These are phyloP conservation scores for Gastrolobium villosum DNA, from an alignment of 306 rosid species.

Conservation along the genomic window DNA sequence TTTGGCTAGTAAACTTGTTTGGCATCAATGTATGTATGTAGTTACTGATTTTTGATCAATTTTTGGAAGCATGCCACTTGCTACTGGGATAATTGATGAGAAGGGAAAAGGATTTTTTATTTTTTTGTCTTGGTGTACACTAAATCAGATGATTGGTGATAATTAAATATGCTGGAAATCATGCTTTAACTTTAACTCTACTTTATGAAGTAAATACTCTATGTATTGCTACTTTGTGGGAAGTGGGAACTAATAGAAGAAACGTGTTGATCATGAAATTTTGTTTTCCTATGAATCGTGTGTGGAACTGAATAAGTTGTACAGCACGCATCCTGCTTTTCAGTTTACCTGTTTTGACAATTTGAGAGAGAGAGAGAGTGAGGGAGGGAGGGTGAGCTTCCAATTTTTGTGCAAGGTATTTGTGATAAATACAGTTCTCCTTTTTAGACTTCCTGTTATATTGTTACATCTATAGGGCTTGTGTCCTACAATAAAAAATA, in stretches of 20 bases:
- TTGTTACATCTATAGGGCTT: conserved; percentile 61
- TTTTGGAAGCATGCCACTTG: neutral
- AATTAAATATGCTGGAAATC: conserved; percentile 15
- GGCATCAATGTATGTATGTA: conserved; percentile 10
- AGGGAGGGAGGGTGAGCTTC: conserved; percentile 6
- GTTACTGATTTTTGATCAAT: conserved; percentile 29
- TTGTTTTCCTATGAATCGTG: conserved; percentile 19
- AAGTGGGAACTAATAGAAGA: conserved; percentile 9
- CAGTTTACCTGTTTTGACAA: conserved; percentile 21
- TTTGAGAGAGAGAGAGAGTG: neutral
- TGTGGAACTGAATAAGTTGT: conserved; percentile 35
- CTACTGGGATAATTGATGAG: conserved; percentile 22
- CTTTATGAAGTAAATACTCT: conserved; percentile 6
- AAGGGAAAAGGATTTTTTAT: conserved; percentile 24
- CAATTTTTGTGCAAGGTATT: neutral
- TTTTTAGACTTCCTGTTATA: conserved; percentile 33
- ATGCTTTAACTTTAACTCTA: neutral
- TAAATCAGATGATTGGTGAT: conserved; percentile 21
- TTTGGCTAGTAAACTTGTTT: conserved; percentile 10
- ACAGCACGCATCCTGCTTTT: conserved; percentile 7
- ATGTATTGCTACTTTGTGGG: too few relatives aligned
- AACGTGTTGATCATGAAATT: neutral
- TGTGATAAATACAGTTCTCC: neutral
- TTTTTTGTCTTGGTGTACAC: conserved; percentile 22
- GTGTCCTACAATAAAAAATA: conserved; percentile 80